Conservation (phyloP, 1,284 basidiomycete genomes). For the Ganoderma boninense region DNA sequence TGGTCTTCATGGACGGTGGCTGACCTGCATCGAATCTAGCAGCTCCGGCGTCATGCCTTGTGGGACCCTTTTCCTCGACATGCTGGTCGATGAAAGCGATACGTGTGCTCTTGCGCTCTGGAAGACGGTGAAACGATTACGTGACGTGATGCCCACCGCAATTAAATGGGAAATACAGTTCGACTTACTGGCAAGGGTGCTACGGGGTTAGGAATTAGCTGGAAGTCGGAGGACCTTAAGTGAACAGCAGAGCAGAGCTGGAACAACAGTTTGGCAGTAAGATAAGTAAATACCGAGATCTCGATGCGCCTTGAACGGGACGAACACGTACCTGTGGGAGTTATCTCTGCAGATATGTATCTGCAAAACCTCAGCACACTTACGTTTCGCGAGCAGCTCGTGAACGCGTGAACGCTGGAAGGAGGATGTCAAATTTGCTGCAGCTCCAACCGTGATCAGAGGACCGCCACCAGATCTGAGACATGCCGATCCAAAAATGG, state of each 20-base stretch:
- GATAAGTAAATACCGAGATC: too few species aligned
- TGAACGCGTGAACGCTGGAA: background rate
- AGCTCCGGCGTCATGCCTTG: conserved; percentile 14
- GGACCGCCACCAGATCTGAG: background rate
- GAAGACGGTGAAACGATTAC: background rate
- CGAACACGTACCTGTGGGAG: background rate
- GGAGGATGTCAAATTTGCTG: background rate
- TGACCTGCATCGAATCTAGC: conserved; percentile 10
- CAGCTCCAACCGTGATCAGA: background rate
- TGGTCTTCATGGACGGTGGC: background rate
- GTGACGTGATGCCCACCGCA: background rate
- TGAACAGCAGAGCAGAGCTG: background rate
- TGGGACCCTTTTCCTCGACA: background rate
- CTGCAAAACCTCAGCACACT: background rate
- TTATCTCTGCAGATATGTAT: background rate
- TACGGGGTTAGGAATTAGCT: background rate
- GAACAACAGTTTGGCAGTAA: background rate
- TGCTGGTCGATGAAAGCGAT: background rate
- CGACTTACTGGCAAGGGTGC: background rate
- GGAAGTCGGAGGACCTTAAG: background rate
- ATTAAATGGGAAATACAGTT: background rate
- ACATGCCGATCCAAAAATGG: background rate
- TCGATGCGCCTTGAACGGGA: background rate
- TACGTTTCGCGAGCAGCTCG: background rate
- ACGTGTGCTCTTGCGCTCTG: background rate